Evolutionary conservation across 306 rosid species (phyloP).

Genomic region (Senna tora): DNA sequence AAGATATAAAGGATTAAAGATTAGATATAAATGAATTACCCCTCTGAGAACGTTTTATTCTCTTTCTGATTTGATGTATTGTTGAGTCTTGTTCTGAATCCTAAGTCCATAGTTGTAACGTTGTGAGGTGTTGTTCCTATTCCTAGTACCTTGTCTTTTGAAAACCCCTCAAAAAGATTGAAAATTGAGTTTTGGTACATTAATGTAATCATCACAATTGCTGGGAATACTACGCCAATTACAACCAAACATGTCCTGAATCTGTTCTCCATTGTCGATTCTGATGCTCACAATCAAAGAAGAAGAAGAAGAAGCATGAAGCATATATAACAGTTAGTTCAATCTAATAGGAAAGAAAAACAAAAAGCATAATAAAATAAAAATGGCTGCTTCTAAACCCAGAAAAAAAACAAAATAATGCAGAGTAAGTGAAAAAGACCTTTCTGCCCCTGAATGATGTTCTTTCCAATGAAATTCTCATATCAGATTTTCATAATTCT

Average conservation of each 20-base stretch:
- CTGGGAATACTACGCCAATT: slow-evolving; percentile 25
- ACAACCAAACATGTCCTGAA: slow-evolving; percentile 31
- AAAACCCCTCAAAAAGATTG: slow-evolving; percentile 32
- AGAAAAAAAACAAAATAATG: no score
- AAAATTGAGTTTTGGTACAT: slow-evolving; percentile 35
- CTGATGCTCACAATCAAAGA: no score
- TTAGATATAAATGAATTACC: no score
- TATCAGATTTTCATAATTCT: not conserved
- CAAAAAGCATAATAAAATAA: no score
- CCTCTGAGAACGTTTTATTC: slow-evolving; percentile 21
- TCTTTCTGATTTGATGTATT: not conserved
- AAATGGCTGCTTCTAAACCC: no score
- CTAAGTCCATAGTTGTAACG: not conserved
- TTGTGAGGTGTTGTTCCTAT: slow-evolving; percentile 9
- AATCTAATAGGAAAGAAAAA: no score
- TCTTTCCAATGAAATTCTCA: not conserved
- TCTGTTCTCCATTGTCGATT: no score
- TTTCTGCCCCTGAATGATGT: not conserved
- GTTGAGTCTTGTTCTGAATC: no score
- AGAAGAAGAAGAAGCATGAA: no score
- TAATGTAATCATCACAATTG: slow-evolving; percentile 32
- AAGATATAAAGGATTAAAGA: no score
- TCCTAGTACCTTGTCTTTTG: slow-evolving; percentile 21
- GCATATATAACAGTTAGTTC: no score
- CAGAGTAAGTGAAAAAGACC: not conserved